These are phyloP conservation scores for Priceomyces castillae DNA, from an alignment of 805 yeast genomes.

Conservation along the genomic window DNA sequence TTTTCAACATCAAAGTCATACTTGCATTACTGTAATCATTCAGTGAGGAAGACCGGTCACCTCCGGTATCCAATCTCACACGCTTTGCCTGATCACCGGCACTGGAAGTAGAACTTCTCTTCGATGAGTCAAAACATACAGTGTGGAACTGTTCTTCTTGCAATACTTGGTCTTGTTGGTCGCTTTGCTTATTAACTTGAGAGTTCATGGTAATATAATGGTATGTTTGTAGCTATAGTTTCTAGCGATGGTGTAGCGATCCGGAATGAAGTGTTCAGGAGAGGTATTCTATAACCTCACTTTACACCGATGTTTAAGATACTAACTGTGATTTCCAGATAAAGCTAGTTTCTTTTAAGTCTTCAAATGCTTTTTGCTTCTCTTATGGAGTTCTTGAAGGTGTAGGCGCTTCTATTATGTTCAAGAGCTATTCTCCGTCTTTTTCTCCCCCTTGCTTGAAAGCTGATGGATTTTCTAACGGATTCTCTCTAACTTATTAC, in stretches of 20 bases:
- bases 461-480: too few species aligned
- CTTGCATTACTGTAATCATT: constrained; percentile 1
- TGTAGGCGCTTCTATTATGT: too few species aligned
- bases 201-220: constrained; percentile 21
- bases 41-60: not conserved
- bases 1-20: constrained; percentile 6
- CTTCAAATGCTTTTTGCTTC: too few species aligned
- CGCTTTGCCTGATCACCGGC: constrained; percentile 18
- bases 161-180: constrained; percentile 31
- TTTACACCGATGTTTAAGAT: too few species aligned
- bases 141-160: constrained; percentile 31
- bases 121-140: constrained; percentile 28
- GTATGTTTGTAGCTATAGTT: not conserved
- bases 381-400: too few species aligned
- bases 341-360: too few species aligned
- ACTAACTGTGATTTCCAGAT: too few species aligned
- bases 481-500: too few species aligned
- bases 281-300: too few species aligned
- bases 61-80: constrained; percentile 17
- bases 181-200: constrained; percentile 29
- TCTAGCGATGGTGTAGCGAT: not conserved
- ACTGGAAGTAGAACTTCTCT: constrained; percentile 6
- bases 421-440: too few species aligned
- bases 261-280: not conserved
- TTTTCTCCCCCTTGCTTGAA: too few species aligned